Evolutionary conservation across 2,329 filamentous ascomycete genomes (phyloP).

Genomic region (Mycocentrospora acerina): DNA sequence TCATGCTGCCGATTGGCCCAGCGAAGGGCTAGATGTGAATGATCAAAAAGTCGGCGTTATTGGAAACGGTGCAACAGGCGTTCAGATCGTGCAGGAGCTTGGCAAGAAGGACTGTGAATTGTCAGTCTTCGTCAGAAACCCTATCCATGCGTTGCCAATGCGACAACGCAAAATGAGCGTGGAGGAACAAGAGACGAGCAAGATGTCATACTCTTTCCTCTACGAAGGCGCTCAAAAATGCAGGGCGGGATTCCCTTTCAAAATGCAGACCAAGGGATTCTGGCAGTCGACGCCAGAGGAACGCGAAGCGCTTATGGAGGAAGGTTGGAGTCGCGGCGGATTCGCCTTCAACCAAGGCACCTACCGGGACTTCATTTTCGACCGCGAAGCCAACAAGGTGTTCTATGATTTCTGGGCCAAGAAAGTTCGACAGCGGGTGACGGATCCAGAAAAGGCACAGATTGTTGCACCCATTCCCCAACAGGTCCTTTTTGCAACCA

Average conservation of each 20-base stretch:
- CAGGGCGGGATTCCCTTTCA: slow-evolving; percentile 20
- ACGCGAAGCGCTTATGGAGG: slow-evolving; percentile 16
- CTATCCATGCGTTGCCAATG: slow-evolving; percentile 30
- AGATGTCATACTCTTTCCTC: slow-evolving; percentile 28
- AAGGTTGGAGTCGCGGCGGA: slow-evolving; percentile 39
- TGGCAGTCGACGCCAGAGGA: slow-evolving; percentile 18
- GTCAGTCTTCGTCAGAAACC: slow-evolving; percentile 22
- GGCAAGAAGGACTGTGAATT: slow-evolving; percentile 22
- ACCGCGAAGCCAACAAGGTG: slow-evolving; percentile 42
- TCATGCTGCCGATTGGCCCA: slow-evolving; percentile 29
- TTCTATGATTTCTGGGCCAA: slow-evolving; percentile 53
- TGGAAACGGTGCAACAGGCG: slow-evolving; percentile 30
- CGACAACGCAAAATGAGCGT: slow-evolving; percentile 18
- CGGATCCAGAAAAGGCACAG: slow-evolving; percentile 42
- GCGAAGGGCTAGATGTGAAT: slow-evolving; percentile 37
- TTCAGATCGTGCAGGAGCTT: slow-evolving; percentile 30
- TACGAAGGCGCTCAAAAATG: slow-evolving; percentile 14
- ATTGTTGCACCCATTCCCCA: slow-evolving; percentile 44
- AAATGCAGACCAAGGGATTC: slow-evolving; percentile 5
- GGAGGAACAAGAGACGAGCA: slow-evolving; percentile 22
- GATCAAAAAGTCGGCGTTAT: slow-evolving; percentile 28
- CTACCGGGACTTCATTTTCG: slow-evolving; percentile 37
- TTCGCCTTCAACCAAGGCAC: slow-evolving; percentile 41
- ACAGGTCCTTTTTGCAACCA: slow-evolving; percentile 46
- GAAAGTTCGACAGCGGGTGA: slow-evolving; percentile 40